Evolutionary conservation across 202 grass and related monocot species (phyloP).

Genomic region (Zoysia matrella): DNA sequence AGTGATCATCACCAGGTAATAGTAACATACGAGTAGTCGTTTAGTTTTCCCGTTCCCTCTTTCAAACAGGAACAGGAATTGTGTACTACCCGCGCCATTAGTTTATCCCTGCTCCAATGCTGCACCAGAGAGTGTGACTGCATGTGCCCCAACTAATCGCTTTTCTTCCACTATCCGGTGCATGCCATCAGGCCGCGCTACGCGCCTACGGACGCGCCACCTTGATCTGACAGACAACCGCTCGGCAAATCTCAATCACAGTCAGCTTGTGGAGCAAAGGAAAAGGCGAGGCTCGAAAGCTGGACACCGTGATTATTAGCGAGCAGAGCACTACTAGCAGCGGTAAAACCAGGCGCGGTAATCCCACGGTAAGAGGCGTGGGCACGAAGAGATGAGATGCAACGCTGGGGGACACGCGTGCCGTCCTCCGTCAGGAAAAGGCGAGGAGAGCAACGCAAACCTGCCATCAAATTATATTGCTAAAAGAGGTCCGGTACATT

Average conservation of each 20-base stretch:
- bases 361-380: constrained; percentile 7
- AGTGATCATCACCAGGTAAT: neutral
- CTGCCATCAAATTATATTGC: neutral
- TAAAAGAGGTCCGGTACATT: too few relatives aligned
- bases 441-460: neutral
- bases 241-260: neutral
- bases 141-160: constrained; percentile 27
- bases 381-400: neutral
- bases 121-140: constrained; percentile 25
- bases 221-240: neutral
- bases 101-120: constrained; percentile 9
- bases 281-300: constrained; percentile 15
- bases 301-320: constrained; percentile 17
- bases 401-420: constrained; percentile 46
- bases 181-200: neutral
- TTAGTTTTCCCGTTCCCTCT: neutral
- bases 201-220: neutral
- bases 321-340: too few relatives aligned
- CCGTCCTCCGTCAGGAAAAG: constrained; percentile 15
- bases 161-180: neutral
- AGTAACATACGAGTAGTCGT: too few relatives aligned
- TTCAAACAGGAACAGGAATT: neutral
- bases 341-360: constrained; percentile 2
- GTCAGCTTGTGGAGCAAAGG: neutral
- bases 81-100: neutral